phyloP scores from a whole-genome alignment of 805 yeast species.

The Ogataea pini region DNA sequence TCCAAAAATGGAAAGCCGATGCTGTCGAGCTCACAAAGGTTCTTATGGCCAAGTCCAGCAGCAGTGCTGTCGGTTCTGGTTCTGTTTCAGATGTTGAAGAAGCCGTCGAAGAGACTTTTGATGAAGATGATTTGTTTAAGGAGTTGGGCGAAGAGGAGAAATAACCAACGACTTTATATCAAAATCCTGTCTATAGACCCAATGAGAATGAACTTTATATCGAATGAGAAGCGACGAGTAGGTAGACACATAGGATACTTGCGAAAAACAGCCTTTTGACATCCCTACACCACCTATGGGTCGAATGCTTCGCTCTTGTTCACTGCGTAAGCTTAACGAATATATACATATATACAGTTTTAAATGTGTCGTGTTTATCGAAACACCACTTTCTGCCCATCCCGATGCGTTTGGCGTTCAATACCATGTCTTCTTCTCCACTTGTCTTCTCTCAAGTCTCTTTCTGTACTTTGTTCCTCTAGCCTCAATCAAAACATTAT shows the following conservation, averaged over 20 bases:
- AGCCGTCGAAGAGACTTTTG: constrained; percentile 13
- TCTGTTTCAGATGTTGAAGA: constrained; percentile 30
- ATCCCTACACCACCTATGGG: no score
- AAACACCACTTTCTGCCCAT: no score
- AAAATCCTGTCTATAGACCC: background rate
- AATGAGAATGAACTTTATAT: background rate
- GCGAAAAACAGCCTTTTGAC: no score
- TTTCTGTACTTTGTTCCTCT: constrained; percentile 55
- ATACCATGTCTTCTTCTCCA: constrained; percentile 40
- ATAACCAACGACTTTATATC: background rate
- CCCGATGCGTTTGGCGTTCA: constrained; percentile 16
- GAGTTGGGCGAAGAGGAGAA: constrained; percentile 15
- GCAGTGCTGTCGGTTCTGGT: constrained; percentile 28
- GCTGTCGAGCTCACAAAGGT: constrained; percentile 67
- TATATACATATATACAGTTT: constrained; percentile 11
- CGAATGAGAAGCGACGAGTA: background rate
- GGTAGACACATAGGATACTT: no score
- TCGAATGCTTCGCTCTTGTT: no score
- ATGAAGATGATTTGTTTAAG: constrained; percentile 27
- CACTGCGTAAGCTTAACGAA: constrained; percentile 2
- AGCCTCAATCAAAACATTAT: constrained; percentile 62
- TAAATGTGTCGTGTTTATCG: no score
- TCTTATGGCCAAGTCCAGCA: constrained; percentile 45
- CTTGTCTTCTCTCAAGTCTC: constrained; percentile 44
- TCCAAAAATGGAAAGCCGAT: constrained; percentile 71